Percentiles rank a stretch among this genome's conserved stretches.
These are phyloP conservation scores for Collybiopsis luxurians DNA, from an alignment of 768 basidiomycete genomes.

Conservation along the genomic window DNA sequence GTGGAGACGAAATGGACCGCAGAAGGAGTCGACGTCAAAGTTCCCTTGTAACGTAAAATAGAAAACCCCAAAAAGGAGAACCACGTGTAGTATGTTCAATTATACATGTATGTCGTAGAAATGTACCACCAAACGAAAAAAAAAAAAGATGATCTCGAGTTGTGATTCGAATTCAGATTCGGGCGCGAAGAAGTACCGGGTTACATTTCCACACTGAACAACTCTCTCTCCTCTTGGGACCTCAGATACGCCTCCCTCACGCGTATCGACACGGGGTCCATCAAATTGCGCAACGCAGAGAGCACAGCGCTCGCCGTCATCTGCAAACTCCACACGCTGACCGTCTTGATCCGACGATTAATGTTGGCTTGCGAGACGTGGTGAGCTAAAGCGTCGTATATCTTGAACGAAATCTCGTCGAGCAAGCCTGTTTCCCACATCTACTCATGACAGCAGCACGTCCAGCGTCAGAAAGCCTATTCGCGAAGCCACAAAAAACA, in stretches of 20 bases:
- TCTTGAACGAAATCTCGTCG: slow-evolving; percentile 87
- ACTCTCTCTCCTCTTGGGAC: neutral
- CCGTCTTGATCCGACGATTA: slow-evolving; percentile 85
- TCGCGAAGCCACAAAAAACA: slow-evolving; percentile 8
- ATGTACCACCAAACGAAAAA: too few relatives aligned
- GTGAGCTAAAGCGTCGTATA: slow-evolving; percentile 90
- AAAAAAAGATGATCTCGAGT: too few relatives aligned
- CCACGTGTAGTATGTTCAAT: too few relatives aligned
- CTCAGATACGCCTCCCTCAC: slow-evolving; percentile 41
- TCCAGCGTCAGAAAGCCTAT: too few relatives aligned
- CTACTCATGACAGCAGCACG: too few relatives aligned
- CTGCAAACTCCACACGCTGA: slow-evolving; percentile 93
- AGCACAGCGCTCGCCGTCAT: slow-evolving; percentile 89
- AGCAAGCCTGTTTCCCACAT: slow-evolving; percentile 96
- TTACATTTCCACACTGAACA: neutral
- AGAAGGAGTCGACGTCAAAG: neutral
- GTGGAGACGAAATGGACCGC: neutral
- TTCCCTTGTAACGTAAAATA: neutral
- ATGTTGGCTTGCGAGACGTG: slow-evolving; percentile 92
- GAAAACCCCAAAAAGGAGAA: too few relatives aligned
- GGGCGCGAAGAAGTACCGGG: too few relatives aligned
- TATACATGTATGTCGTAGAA: too few relatives aligned
- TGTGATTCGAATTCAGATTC: too few relatives aligned
- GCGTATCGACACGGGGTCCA: slow-evolving; percentile 63
- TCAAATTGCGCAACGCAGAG: slow-evolving; percentile 68